phyloP scores from a whole-genome alignment of 1,139 yeast species.

The Debaryomycetaceae sp. region DNA sequence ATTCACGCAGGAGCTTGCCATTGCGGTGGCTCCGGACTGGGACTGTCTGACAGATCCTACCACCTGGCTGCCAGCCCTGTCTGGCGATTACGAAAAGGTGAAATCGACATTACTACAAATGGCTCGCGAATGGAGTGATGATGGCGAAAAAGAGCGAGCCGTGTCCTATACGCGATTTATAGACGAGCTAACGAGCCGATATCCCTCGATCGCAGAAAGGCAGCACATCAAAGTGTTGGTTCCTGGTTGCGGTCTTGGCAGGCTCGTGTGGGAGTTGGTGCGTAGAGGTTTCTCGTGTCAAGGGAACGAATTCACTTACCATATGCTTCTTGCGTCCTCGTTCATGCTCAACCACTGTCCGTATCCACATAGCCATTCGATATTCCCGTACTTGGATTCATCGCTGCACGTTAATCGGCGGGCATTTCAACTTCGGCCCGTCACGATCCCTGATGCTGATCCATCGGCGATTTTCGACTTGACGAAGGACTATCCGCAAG shows the following conservation, averaged over 20 bases:
- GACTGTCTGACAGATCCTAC: slow-evolving; percentile 32
- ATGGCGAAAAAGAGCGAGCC: slow-evolving; percentile 45
- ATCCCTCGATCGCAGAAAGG: slow-evolving; percentile 30
- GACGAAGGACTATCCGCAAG: slow-evolving; percentile 19
- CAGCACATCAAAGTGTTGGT: slow-evolving; percentile 40
- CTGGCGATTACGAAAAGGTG: slow-evolving; percentile 49
- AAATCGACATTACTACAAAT: slow-evolving; percentile 52
- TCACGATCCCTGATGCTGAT: slow-evolving; percentile 42
- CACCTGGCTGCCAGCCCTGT: slow-evolving; percentile 36
- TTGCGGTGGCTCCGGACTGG: slow-evolving; percentile 41
- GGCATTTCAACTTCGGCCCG: slow-evolving; percentile 35
- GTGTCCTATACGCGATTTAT: slow-evolving; percentile 36
- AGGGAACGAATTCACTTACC: slow-evolving; percentile 78
- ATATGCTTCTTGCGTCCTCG: slow-evolving; percentile 64
- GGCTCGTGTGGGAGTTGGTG: slow-evolving; percentile 68
- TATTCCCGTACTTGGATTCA: slow-evolving; percentile 45
- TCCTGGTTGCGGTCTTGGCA: slow-evolving; percentile 81
- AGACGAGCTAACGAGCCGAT: slow-evolving; percentile 28
- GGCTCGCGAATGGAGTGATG: slow-evolving; percentile 66
- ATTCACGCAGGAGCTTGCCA: slow-evolving; percentile 39
- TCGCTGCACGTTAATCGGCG: slow-evolving; percentile 37
- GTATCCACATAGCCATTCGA: slow-evolving; percentile 20
- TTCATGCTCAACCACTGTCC: slow-evolving; percentile 38
- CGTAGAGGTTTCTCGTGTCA: slow-evolving; percentile 60
- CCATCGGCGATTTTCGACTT: slow-evolving; percentile 26